Percentiles rank a stretch among this genome's conserved stretches.
phyloP scores from a whole-genome alignment of 257 asterid species.

The Primulina tabacum region DNA sequence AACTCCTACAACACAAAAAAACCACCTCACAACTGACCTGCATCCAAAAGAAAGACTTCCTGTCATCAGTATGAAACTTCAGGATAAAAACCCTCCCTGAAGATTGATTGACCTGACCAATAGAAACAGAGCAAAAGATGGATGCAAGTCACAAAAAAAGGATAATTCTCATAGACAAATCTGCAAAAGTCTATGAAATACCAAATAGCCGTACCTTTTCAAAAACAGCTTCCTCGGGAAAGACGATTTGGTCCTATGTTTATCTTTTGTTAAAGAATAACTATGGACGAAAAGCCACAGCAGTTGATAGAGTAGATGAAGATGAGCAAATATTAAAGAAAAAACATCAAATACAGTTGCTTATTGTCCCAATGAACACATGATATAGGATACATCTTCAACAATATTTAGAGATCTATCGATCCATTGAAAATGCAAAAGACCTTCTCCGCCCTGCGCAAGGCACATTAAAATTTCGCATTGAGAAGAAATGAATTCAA shows the following conservation, averaged over 20 bases:
- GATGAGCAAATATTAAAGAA: conserved; percentile 11
- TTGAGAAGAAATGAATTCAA: conserved; percentile 5
- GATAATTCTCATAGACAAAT: conserved; percentile 5
- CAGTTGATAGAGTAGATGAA: conserved; percentile 9
- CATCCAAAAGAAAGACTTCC: conserved; percentile 96
- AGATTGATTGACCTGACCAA: conserved; percentile 74
- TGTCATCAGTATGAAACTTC: conserved; percentile 78
- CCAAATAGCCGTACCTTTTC: conserved; percentile 59
- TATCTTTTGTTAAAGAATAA: conserved; percentile 48
- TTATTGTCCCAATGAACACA: conserved; percentile 12
- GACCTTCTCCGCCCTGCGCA: conserved; percentile 85
- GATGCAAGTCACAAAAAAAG: conserved; percentile 1
- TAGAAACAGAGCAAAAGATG: conserved; percentile 20
- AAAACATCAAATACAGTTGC: conserved; percentile 14
- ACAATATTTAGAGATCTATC: conserved; percentile 62
- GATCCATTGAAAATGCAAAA: conserved; percentile 85
- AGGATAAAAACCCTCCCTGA: conserved; percentile 88
- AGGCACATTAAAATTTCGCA: conserved; percentile 18
- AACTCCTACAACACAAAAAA: conserved; percentile 1
- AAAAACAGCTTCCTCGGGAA: conserved; percentile 87
- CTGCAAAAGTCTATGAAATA: conserved; percentile 10
- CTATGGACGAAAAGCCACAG: conserved; percentile 14
- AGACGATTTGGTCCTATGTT: conserved; percentile 81
- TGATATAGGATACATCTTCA: conserved; percentile 80
- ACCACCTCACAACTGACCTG: conserved; percentile 50